Conservation (phyloP, 768 basidiomycete species). For the Xerocomellus amylosporus region DNA sequence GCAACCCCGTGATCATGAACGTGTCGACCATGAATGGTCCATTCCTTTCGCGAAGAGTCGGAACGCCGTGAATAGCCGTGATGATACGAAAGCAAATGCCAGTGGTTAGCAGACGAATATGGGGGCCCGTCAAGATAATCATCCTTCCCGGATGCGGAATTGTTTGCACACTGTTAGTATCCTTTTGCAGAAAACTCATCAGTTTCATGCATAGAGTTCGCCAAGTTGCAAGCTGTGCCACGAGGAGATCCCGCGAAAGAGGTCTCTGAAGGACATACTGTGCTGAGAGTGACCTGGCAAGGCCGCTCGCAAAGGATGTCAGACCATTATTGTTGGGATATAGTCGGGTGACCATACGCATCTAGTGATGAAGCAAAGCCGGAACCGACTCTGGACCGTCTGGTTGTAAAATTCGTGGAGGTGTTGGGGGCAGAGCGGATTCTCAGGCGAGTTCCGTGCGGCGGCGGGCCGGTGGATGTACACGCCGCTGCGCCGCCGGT, state of each 20-base stretch:
- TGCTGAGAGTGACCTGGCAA: background rate
- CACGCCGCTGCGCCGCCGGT: too few relatives aligned
- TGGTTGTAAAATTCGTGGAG: too few relatives aligned
- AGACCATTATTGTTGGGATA: too few relatives aligned
- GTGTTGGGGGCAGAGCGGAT: too few relatives aligned
- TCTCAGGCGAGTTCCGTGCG: too few relatives aligned
- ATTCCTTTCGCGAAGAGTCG: background rate
- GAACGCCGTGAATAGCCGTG: background rate
- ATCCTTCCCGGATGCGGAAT: background rate
- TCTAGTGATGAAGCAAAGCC: too few relatives aligned
- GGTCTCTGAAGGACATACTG: too few relatives aligned
- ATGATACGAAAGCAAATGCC: background rate
- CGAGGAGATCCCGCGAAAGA: background rate
- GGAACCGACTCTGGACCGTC: too few relatives aligned
- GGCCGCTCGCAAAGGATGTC: too few relatives aligned
- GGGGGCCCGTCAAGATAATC: background rate
- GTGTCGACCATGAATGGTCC: background rate
- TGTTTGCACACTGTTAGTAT: background rate
- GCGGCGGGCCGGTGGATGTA: too few relatives aligned
- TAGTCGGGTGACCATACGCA: too few relatives aligned
- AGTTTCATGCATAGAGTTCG: background rate
- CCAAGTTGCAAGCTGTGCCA: background rate
- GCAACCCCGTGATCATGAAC: constrained; percentile 3
- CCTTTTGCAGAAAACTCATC: background rate
- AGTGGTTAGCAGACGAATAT: background rate